Percentiles rank a stretch among this genome's conserved stretches.
These are phyloP conservation scores for Aspergillus intermedius DNA, from an alignment of 2,329 filamentous ascomycete species.

Conservation along the genomic window DNA sequence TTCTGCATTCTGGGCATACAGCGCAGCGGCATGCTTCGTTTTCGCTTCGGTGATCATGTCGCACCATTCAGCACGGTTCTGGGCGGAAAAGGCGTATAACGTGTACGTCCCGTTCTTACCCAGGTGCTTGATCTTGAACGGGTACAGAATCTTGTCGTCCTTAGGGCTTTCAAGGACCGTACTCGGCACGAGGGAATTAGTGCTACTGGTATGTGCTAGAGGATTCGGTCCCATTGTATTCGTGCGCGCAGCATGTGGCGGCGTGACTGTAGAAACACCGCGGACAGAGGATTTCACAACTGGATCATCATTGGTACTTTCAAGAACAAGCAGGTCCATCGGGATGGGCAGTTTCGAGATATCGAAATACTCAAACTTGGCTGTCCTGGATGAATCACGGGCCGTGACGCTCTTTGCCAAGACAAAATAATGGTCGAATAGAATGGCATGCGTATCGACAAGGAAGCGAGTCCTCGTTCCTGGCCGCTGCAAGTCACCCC, in stretches of 20 bases:
- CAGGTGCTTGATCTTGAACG: slow-evolving; percentile 92
- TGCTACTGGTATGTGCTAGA: slow-evolving; percentile 60
- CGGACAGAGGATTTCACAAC: slow-evolving; percentile 73
- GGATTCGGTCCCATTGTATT: slow-evolving; percentile 9
- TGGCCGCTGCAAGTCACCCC: slow-evolving; percentile 82
- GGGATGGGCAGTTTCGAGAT: slow-evolving; percentile 93
- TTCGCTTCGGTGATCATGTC: slow-evolving; percentile 92
- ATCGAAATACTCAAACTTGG: slow-evolving; percentile 77
- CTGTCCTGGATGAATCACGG: slow-evolving; percentile 61
- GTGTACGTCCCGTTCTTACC: slow-evolving; percentile 84
- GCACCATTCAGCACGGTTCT: slow-evolving; percentile 81
- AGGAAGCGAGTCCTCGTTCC: slow-evolving; percentile 84
- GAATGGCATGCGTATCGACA: slow-evolving; percentile 85
- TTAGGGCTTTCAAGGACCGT: slow-evolving; percentile 51
- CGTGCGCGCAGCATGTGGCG: slow-evolving; percentile 43
- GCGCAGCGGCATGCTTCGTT: slow-evolving; percentile 79
- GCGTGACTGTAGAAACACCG: slow-evolving; percentile 57
- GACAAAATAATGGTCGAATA: slow-evolving; percentile 96
- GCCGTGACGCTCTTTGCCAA: slow-evolving; percentile 70
- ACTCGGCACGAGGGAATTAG: slow-evolving; percentile 51
- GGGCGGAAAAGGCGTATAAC: slow-evolving; percentile 71
- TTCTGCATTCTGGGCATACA: slow-evolving; percentile 89
- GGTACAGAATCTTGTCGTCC: slow-evolving; percentile 80
- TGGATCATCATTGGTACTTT: slow-evolving; percentile 86
- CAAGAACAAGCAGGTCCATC: slow-evolving; percentile 89